Conservation (phyloP, 2,329 filamentous ascomycete genomes). For the Colletotrichum sp. region DNA sequence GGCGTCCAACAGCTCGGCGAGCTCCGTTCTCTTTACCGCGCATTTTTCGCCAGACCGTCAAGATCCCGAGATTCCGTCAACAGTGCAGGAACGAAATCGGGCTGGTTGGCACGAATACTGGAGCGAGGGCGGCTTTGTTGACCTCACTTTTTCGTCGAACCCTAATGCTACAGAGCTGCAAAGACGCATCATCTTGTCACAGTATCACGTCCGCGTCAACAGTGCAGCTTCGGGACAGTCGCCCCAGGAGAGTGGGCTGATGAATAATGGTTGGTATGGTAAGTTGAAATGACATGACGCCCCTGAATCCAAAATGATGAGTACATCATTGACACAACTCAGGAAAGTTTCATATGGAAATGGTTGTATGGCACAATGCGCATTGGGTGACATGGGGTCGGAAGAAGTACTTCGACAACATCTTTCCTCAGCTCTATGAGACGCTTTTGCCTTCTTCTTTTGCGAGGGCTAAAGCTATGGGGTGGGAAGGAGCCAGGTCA, state of each 20-base stretch:
- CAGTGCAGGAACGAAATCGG: slow-evolving; percentile 28
- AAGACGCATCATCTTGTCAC: slow-evolving; percentile 46
- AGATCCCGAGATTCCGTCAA: slow-evolving; percentile 26
- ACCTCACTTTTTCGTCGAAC: slow-evolving; percentile 40
- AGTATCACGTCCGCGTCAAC: slow-evolving; percentile 49
- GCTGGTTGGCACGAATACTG: slow-evolving; percentile 40
- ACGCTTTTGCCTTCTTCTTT: slow-evolving; percentile 27
- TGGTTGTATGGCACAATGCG: slow-evolving; percentile 46
- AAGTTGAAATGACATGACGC: not conserved
- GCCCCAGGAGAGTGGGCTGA: slow-evolving; percentile 42
- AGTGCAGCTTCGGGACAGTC: slow-evolving; percentile 39
- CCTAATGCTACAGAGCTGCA: slow-evolving; percentile 45
- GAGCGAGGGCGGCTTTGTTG: slow-evolving; percentile 45
- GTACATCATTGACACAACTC: fast-evolving
- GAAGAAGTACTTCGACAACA: slow-evolving; percentile 37
- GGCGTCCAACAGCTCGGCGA: not conserved
- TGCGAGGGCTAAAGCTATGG: slow-evolving; percentile 30
- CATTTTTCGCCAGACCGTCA: slow-evolving; percentile 35
- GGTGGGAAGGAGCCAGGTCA: slow-evolving; percentile 32
- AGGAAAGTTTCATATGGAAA: slow-evolving; percentile 48
- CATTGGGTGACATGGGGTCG: slow-evolving; percentile 47
- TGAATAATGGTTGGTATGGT: slow-evolving; percentile 54
- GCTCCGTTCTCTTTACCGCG: slow-evolving; percentile 34
- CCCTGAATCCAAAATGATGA: not conserved
- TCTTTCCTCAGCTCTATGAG: slow-evolving; percentile 33